Conservation (phyloP, 495 filamentous ascomycete species). For the Aspergillus avenaceus region DNA sequence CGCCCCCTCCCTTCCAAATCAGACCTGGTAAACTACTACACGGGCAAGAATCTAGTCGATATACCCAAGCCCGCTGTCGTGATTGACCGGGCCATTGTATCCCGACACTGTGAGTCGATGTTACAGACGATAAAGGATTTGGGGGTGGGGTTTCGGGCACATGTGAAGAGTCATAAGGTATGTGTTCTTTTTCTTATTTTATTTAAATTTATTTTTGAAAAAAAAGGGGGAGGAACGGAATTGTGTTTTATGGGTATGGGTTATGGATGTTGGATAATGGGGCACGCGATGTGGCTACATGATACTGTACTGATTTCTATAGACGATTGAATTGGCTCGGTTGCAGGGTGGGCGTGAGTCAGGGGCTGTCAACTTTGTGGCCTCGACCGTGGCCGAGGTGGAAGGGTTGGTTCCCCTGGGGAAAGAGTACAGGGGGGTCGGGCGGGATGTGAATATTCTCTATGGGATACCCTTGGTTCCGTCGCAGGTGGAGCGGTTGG, state of each 20-base stretch:
- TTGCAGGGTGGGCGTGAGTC: conserved; percentile 63
- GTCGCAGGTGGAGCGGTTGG: conserved; percentile 56
- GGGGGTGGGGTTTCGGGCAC: conserved; percentile 67
- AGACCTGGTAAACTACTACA: conserved; percentile 39
- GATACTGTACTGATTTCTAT: too few species aligned
- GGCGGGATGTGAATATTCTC: conserved; percentile 60
- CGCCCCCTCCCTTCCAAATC: conserved; percentile 14
- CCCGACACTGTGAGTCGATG: conserved; percentile 71
- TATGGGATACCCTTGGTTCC: conserved; percentile 71
- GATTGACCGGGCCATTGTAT: conserved; percentile 63
- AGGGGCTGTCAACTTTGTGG: conserved; percentile 58
- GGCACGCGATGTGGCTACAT: too few species aligned
- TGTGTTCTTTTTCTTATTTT: too few species aligned
- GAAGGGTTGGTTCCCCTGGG: conserved; percentile 64
- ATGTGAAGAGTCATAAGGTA: conserved; percentile 88
- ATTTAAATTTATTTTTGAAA: too few species aligned
- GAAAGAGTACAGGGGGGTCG: conserved; percentile 47
- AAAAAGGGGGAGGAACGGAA: too few species aligned
- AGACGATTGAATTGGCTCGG: conserved; percentile 70
- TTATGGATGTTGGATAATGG: too few species aligned
- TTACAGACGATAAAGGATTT: conserved; percentile 56
- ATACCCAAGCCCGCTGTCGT: conserved; percentile 66
- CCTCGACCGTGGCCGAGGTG: conserved; percentile 75
- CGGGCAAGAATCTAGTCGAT: conserved; percentile 58
- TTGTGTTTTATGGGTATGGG: too few species aligned